Base-by-base conservation (phyloP, 345 rosid species). In the Anastatica hierochuntica region DNA sequence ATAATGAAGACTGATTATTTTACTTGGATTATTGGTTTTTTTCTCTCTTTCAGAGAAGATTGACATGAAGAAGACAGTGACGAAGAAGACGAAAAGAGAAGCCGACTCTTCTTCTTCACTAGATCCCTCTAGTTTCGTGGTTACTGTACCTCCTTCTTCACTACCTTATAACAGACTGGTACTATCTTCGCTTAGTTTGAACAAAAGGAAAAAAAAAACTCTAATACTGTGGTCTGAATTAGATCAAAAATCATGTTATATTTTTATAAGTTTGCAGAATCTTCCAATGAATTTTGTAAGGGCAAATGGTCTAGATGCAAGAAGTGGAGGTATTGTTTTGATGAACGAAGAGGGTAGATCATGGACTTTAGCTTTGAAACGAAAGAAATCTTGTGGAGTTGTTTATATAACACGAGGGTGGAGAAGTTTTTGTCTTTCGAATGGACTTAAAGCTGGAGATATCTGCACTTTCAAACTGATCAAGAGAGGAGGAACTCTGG, bases 121-220 rank as follows among this genome's bases (percentile, higher is more conserved):
- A 39, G 56, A 49, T 5, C 11, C 43, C 26, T 41, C 50, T 40
- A 49, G 57, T 49, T 40, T 49, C 13, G 41, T 39, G 33, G 33
- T 17, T 39, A 39, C 39, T 29, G 27, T 60, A 12, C 0, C 23
- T 15, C 26, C 14, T 40, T 4, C 50, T 2, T 8, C 18, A 0
- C 34, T 60, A 5, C 35, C 18, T 1, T 14, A 60, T 50, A 57
- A 60, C 49, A 11, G 7, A 31, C 1, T 49, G 65, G 65, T 60
- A 21, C 24, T 21, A 2, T 2, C 24, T 21, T 21, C n/a, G n/a
- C 24, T 21, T 21, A 21, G 2, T 21, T 21, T 21, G 5, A 21
- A 2, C 24, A 21, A 21, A 21, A 2, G 5, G 13, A 54, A 16
- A 17, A 37, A n/a, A n/a, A n/a, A n/a, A n/a, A n/a, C n/a, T n/a